Percentiles rank a stretch among this genome's conserved stretches.
Evolutionary conservation across 2,329 filamentous ascomycete genomes (phyloP).

Genomic region (Paecilomyces sp.): DNA sequence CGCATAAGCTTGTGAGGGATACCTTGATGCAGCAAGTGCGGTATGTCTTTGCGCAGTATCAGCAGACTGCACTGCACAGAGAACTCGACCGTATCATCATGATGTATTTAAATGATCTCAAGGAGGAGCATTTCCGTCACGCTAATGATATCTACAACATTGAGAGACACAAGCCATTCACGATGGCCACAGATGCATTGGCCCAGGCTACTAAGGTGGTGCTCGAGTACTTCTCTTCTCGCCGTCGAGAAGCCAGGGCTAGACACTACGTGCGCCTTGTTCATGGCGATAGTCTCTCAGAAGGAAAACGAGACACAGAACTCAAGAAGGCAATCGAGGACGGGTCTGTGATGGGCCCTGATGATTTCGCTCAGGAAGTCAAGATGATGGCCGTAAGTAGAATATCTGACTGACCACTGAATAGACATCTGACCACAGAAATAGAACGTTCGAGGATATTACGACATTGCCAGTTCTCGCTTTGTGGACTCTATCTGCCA

Average conservation of each 20-base stretch:
- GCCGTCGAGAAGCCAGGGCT: slow-evolving; percentile 14
- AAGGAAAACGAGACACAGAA: slow-evolving; percentile 11
- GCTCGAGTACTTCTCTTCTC: slow-evolving; percentile 4
- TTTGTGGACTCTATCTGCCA: slow-evolving; percentile 34
- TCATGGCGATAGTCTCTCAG: slow-evolving; percentile 8
- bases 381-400: slow-evolving; percentile 35
- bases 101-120: slow-evolving; percentile 39
- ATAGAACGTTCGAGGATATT: slow-evolving; percentile 30
- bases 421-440: slow-evolving; percentile 4
- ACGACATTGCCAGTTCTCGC: slow-evolving; percentile 30
- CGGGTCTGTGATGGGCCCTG: slow-evolving; percentile 20
- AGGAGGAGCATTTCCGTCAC: slow-evolving; percentile 32
- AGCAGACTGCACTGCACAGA: slow-evolving; percentile 26
- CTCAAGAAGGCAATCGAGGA: slow-evolving; percentile 16
- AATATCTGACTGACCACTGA: background rate
- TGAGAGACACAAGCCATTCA: slow-evolving; percentile 52
- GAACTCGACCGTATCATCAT: slow-evolving; percentile 36
- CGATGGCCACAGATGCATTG: slow-evolving; percentile 32
- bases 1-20: slow-evolving; percentile 20
- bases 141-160: slow-evolving; percentile 46
- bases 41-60: slow-evolving; percentile 23
- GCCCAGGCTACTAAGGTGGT: slow-evolving; percentile 13
- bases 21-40: slow-evolving; percentile 42
- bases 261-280: slow-evolving; percentile 5
- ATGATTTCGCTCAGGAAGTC: slow-evolving; percentile 29